These are phyloP conservation scores for Cystofilobasidium bisporidii DNA, from an alignment of 768 basidiomycete species.

Conservation along the genomic window DNA sequence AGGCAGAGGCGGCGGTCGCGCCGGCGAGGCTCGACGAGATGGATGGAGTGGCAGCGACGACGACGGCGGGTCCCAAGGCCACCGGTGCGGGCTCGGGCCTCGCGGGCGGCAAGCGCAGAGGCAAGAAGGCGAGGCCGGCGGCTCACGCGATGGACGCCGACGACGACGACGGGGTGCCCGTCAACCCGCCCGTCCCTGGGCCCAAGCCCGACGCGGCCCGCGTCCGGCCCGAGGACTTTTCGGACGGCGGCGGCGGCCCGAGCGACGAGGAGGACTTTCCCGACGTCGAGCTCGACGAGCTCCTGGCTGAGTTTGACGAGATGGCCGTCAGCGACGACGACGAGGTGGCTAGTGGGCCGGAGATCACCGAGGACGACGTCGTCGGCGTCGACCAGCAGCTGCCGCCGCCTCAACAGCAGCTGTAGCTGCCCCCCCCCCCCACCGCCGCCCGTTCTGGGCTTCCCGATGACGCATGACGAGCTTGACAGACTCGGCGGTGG, in stretches of 20 bases:
- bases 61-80: conserved; percentile 33
- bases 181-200: conserved; percentile 1
- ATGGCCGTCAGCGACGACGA: conserved; percentile 53
- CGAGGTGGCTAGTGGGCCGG: not conserved
- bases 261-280: conserved; percentile 82
- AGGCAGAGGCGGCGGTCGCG: conserved; percentile 41
- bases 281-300: conserved; percentile 68
- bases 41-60: conserved; percentile 39
- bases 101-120: conserved; percentile 29
- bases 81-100: conserved; percentile 29
- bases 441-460: too few species aligned
- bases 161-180: conserved; percentile 32
- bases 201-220: conserved; percentile 31
- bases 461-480: too few species aligned
- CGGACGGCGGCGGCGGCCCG: conserved; percentile 37
- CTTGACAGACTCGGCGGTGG: too few species aligned
- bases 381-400: too few species aligned
- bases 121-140: conserved; percentile 45
- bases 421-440: too few species aligned
- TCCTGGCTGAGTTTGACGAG: conserved; percentile 85
- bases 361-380: conserved; percentile 1
- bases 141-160: conserved; percentile 26
- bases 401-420: too few species aligned
- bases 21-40: conserved; percentile 46
- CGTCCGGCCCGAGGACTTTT: conserved; percentile 31